Evolutionary conservation across 1,284 basidiomycete species (phyloP), one percentile per base, ranked within the genome.

Genomic region (Boletus subluridellus): DNA sequence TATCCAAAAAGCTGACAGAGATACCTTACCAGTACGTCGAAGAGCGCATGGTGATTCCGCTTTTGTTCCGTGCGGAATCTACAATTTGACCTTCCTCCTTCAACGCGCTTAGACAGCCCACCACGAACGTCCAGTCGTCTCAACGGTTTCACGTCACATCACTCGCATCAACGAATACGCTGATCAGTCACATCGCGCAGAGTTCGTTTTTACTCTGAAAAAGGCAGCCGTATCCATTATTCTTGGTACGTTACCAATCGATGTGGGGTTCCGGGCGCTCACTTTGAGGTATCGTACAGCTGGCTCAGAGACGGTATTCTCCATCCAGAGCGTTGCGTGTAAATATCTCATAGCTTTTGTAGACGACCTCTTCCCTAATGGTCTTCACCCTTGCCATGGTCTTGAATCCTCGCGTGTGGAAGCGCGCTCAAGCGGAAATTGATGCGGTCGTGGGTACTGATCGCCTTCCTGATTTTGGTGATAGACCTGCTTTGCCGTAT

Each of bases 381-480:
- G 56, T 65, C 24, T 76, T 76, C 49, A 60, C 74, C 2, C 65
- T 76, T 8, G 70, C 70, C 2, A 76, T 78, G 73, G 21, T 26
- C 6, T 15, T 26, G 15, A 17, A 46, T 14, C n/a, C 76, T 0
- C 66, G 68, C 2, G 67, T 69, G 1, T 73, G 68, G 58, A 63
- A 62, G 46, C 67, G 60, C 4, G 74, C 75, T 2, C 78, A 78
- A 41, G 65, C 63, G 6, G 77, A 80, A 51, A 66, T 81, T 4
- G 77, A 80, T 54, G 44, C 58, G 0, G 68, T 77, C 5, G 48
- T 77, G 14, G 76, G 77, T 4, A 56, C 53, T 0, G 67, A 72
- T 12, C 65, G 74, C 9, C 65, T 80, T 3, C 79, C 79, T 1
- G 67, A 65, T 1, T 74, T 78, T 30, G 63, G 63, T 12, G 80